Evolutionary conservation across 495 filamentous ascomycete genomes (phyloP).

Genomic region (Penicillium pulvis): DNA sequence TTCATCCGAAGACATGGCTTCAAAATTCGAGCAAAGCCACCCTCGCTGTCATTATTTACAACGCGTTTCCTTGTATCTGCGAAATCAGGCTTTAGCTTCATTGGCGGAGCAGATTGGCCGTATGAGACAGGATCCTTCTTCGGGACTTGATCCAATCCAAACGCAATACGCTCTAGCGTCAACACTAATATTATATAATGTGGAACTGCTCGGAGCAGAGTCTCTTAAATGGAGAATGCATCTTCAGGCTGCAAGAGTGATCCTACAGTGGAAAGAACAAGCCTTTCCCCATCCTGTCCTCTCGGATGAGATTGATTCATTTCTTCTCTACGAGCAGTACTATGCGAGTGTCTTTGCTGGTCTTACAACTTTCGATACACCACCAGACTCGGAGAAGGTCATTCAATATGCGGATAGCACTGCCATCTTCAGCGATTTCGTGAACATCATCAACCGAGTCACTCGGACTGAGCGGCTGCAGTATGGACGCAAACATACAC

Average conservation of each 20-base stretch:
- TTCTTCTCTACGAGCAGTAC: constrained; percentile 30
- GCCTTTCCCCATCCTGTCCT: constrained; percentile 2
- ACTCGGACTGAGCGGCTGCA: constrained; percentile 21
- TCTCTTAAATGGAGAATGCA: constrained; percentile 24
- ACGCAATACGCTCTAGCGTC: constrained; percentile 18
- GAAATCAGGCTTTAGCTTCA: constrained; percentile 8
- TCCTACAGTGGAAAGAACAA: constrained; percentile 22
- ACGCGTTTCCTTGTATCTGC: constrained; percentile 1
- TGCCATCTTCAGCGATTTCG: constrained; percentile 28
- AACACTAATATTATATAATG: constrained; percentile 25
- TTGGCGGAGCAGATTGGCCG: constrained; percentile 8
- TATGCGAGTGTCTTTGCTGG: constrained; percentile 25
- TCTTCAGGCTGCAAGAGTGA: constrained; percentile 22
- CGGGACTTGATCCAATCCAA: neutral
- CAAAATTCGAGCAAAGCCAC: constrained; percentile 7
- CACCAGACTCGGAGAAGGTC: constrained; percentile 5
- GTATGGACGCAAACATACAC: neutral
- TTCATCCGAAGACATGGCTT: constrained; percentile 16
- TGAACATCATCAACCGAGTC: constrained; percentile 22
- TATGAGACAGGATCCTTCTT: constrained; percentile 2
- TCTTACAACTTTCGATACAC: constrained; percentile 22
- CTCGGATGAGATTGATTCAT: constrained; percentile 14
- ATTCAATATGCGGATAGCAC: constrained; percentile 16
- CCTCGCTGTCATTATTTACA: constrained; percentile 7
- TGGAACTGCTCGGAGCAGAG: constrained; percentile 23